Conservation (phyloP, 2,329 filamentous ascomycete species). For the Purpureocillium takamizusanense region DNA sequence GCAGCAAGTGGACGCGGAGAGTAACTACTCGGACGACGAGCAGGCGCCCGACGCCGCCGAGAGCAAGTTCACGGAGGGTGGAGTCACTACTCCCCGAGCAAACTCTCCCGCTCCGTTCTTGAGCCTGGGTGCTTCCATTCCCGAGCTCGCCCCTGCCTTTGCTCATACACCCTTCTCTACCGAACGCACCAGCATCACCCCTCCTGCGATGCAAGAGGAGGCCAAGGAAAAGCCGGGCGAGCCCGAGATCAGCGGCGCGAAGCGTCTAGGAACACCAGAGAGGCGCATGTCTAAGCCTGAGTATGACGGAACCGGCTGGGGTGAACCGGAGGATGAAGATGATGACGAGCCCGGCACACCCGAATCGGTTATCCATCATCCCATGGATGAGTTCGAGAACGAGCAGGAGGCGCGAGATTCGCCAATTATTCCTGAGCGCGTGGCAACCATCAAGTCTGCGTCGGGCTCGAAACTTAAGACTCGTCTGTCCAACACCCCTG, state of each 20-base stretch:
- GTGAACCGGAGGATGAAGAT: conserved; percentile 42
- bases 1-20: conserved; percentile 34
- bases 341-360: conserved; percentile 64
- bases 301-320: conserved; percentile 56
- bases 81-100: conserved; percentile 40
- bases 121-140: conserved; percentile 14
- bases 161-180: conserved; percentile 1
- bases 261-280: conserved; percentile 40
- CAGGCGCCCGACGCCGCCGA: conserved; percentile 4
- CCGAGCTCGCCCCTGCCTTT: conserved; percentile 22
- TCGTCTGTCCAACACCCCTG: conserved; percentile 76
- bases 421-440: conserved; percentile 65
- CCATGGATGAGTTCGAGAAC: conserved; percentile 40
- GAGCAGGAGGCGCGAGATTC: conserved; percentile 34
- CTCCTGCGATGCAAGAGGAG: neutral
- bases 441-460: conserved; percentile 79
- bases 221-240: conserved; percentile 17
- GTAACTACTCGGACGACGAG: conserved; percentile 23
- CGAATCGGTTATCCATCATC: conserved; percentile 82
- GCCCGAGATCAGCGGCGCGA: conserved; percentile 24
- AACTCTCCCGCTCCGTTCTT: conserved; percentile 14
- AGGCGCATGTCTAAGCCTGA: conserved; percentile 46
- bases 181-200: neutral
- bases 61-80: conserved; percentile 29
- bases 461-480: conserved; percentile 83